These are phyloP conservation scores for Somion occarium DNA, from an alignment of 1,284 basidiomycete species.

Conservation along the genomic window DNA sequence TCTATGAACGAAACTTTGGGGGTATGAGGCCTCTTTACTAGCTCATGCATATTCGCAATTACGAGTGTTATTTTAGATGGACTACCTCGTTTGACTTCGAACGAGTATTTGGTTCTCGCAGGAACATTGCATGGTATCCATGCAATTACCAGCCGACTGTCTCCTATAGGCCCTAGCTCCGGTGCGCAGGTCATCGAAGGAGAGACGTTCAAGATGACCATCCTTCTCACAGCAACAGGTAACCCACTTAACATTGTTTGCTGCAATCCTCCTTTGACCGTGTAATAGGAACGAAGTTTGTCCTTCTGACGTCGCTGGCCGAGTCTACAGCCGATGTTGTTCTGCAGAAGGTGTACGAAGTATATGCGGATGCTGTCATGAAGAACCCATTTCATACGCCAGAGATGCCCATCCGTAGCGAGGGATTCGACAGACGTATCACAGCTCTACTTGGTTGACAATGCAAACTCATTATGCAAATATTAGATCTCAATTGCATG, in stretches of 20 bases:
- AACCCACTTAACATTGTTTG: conserved; percentile 18
- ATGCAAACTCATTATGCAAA: too few relatives aligned
- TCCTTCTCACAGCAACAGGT: conserved; percentile 94
- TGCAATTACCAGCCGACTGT: conserved; percentile 91
- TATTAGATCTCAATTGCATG: too few relatives aligned
- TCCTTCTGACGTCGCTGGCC: conserved; percentile 79
- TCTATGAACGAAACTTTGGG: conserved; percentile 90
- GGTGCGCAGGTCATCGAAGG: conserved; percentile 94
- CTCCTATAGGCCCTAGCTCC: conserved; percentile 77
- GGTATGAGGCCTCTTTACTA: conserved; percentile 40
- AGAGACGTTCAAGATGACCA: conserved; percentile 88
- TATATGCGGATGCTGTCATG: conserved; percentile 93
- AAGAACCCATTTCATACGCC: conserved; percentile 99
- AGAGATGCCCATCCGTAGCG: conserved; percentile 96
- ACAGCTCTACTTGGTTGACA: conserved; percentile 53
- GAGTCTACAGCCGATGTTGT: conserved; percentile 72
- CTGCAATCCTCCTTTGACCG: not conserved
- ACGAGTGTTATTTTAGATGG: conserved; percentile 54
- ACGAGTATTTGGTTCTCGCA: conserved; percentile 95
- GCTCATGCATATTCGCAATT: not conserved
- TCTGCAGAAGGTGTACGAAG: conserved; percentile 83
- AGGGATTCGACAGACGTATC: conserved; percentile 81
- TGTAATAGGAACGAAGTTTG: conserved; percentile 89
- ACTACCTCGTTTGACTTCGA: conserved; percentile 84
- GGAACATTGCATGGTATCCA: conserved; percentile 98